Evolutionary conservation across 257 asterid species (phyloP).

Genomic region (Voacanga thouarsii): DNA sequence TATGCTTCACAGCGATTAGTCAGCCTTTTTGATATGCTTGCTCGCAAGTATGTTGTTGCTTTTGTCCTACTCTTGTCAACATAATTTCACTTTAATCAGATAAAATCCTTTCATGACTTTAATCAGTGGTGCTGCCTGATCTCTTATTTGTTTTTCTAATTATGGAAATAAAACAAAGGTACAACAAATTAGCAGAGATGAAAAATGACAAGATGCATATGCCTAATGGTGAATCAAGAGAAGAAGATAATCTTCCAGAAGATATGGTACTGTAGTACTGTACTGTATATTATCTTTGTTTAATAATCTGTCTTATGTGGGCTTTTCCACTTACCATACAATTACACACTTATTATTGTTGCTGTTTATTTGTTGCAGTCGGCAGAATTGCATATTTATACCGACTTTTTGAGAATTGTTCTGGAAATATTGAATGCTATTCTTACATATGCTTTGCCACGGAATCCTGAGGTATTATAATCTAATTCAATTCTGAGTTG

Average conservation of each 20-base stretch:
- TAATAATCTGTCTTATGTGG: neutral
- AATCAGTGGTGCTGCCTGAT: neutral
- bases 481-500: slow-evolving; percentile 17
- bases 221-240: slow-evolving; percentile 51
- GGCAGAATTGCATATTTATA: slow-evolving; percentile 75
- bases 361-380: slow-evolving; percentile 44
- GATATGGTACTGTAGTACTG: slow-evolving; percentile 53
- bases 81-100: neutral
- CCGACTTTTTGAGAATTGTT: slow-evolving; percentile 87
- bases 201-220: slow-evolving; percentile 66
- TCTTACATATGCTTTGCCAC: slow-evolving; percentile 74
- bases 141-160: slow-evolving; percentile 12
- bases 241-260: slow-evolving; percentile 66
- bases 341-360: neutral
- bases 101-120: neutral
- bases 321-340: neutral
- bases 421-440: slow-evolving; percentile 81
- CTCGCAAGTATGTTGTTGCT: slow-evolving; percentile 79
- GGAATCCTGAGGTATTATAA: slow-evolving; percentile 79
- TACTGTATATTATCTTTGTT: neutral
- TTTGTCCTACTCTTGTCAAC: neutral
- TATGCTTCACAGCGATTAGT: slow-evolving; percentile 94
- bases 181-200: slow-evolving; percentile 89
- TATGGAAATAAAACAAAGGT: slow-evolving; percentile 42
- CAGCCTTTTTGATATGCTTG: slow-evolving; percentile 95